phyloP scores from a whole-genome alignment of 192 early-diverging fungal genomes.

The Jimgerdemannia flammicorona region DNA sequence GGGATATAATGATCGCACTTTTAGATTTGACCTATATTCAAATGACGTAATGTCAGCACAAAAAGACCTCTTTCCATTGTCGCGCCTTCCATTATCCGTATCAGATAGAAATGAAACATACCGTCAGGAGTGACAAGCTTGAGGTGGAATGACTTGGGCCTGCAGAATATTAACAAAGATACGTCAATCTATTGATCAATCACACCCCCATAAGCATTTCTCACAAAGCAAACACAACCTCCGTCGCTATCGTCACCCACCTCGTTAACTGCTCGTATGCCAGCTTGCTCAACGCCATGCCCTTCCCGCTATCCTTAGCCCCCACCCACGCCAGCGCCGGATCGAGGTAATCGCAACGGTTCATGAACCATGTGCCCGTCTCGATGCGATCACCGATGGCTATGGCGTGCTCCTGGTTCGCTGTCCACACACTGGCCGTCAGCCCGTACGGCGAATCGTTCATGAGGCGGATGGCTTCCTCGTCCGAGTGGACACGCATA shows the following conservation, averaged over 20 bases:
- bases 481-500: conserved; percentile 66
- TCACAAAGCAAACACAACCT: neutral
- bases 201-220: too few relatives aligned
- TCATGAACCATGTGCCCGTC: conserved; percentile 81
- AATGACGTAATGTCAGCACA: too few relatives aligned
- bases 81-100: too few relatives aligned
- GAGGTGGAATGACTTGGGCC: conserved; percentile 63
- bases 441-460: conserved; percentile 80
- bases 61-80: too few relatives aligned
- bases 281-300: conserved; percentile 62
- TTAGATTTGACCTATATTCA: too few relatives aligned
- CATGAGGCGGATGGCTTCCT: conserved; percentile 74
- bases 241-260: neutral
- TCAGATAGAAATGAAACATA: neutral
- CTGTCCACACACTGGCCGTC: conserved; percentile 80
- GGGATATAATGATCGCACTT: too few relatives aligned
- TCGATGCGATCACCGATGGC: conserved; percentile 62
- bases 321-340: conserved; percentile 79
- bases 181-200: neutral
- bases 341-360: conserved; percentile 81
- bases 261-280: conserved; percentile 73
- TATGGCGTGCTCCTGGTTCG: conserved; percentile 52
- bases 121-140: conserved; percentile 31
- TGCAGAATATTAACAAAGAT: neutral
- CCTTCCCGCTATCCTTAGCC: conserved; percentile 69